Conservation (phyloP, 2,329 filamentous ascomycete species). For the Fusarium protoensiforme region DNA sequence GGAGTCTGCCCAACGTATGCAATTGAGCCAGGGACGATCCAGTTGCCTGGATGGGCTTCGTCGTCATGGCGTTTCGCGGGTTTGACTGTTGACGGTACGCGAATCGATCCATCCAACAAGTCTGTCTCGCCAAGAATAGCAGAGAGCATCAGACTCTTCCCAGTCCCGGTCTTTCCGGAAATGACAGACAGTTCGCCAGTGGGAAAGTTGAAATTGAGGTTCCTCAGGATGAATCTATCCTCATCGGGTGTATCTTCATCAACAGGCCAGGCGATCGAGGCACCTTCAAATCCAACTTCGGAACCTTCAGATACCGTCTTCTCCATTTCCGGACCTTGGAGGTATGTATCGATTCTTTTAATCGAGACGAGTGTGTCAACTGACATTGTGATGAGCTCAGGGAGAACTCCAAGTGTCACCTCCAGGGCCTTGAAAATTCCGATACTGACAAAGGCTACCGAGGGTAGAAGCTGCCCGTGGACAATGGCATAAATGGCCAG, state of each 20-base stretch:
- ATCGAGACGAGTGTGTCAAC: conserved; percentile 81
- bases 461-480: conserved; percentile 72
- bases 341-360: conserved; percentile 76
- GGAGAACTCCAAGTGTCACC: conserved; percentile 75
- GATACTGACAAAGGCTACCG: conserved; percentile 82
- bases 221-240: conserved; percentile 72
- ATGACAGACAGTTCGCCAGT: conserved; percentile 77
- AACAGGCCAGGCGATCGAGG: conserved; percentile 79
- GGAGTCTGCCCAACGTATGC: conserved; percentile 84
- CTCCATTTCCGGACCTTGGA: conserved; percentile 73
- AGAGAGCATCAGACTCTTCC: conserved; percentile 80
- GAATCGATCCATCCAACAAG: conserved; percentile 70
- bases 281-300: conserved; percentile 73
- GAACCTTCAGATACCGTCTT: conserved; percentile 65
- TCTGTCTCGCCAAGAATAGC: conserved; percentile 82
- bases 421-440: conserved; percentile 81
- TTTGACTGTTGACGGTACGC: conserved; percentile 61
- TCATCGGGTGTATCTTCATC: conserved; percentile 68
- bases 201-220: conserved; percentile 75
- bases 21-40: conserved; percentile 76
- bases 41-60: conserved; percentile 71
- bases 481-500: conserved; percentile 75
- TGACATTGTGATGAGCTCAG: conserved; percentile 76
- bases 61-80: conserved; percentile 68
- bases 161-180: conserved; percentile 80